Evolutionary conservation across 768 basidiomycete genomes (phyloP), one percentile per base, ranked within the genome.

Genomic region (Rhodosporidiobolus sp.): DNA sequence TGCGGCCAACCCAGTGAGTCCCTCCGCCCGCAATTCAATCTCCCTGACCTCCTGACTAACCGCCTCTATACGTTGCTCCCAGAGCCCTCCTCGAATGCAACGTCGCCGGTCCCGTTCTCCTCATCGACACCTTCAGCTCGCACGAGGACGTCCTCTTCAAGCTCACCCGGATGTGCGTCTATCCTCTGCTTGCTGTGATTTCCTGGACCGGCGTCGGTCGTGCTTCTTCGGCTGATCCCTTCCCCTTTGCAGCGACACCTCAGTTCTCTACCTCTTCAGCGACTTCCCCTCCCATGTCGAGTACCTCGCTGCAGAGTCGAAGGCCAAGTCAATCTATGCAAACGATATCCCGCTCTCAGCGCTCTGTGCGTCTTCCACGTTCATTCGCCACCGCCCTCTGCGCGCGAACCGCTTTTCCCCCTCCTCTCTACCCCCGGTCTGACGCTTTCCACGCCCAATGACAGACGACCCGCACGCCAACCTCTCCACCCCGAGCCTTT

Each of bases 11-110:
- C 9, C 24, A 30, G 54, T 57, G 56, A 7, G 55, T 50, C 30
- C 1, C 26, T 12, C 8, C 4, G 30, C 30, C 20, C 3, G 7
- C n/a, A 4, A 19, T n/a, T 10, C 2, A 28, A 4, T 16, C 3
- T 34, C 17, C 10, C 56, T 24, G 22, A 30, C 24, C 9, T 43
- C 7, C 32, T 30, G 7, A 9, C 34, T 20, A 20, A 10, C 38
- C 38, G 8, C 8, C 38, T 43, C 14, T 43, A 7, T 43, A 7
- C 38, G 38, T 14, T 43, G 38, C n/a, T n/a, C n/a, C n/a, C 56
- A 57, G 56, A 10, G 35, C 17, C 35, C 24, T 55, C 28, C 30
- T 55, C 26, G 16, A 35, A 5, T 30, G 17, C 19, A 22, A 14
- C 2, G 10, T 28, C 52, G 17, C 4, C 26, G 63, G 63, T 11